A percentile compares a stretch with the other conserved stretches of the same genome.
These are phyloP conservation scores for Persicaria tinctoria DNA, from an alignment of 148 eudicot genomes.

Conservation along the genomic window DNA sequence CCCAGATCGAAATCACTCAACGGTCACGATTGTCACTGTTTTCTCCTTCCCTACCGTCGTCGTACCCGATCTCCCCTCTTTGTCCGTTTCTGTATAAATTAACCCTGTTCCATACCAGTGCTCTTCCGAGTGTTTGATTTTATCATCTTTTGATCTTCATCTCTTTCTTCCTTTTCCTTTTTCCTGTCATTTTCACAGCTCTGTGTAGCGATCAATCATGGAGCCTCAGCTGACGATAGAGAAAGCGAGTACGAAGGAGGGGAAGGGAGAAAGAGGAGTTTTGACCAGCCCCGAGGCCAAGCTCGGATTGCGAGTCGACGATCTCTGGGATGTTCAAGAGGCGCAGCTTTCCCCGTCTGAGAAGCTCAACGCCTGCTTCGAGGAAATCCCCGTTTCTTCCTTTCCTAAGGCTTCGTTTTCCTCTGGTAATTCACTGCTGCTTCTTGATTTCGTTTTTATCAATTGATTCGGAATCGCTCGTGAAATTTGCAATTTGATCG, in stretches of 20 bases:
- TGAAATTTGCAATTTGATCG: not conserved
- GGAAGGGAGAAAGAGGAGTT: constrained; percentile 14
- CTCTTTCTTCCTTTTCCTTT: not conserved
- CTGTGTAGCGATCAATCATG: constrained; percentile 5
- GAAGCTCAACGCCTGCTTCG: constrained; percentile 91
- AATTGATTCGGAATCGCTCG: not conserved
- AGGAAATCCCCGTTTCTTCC: constrained; percentile 69
- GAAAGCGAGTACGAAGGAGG: constrained; percentile 13
- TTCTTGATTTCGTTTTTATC: not conserved
- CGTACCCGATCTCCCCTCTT: not conserved
- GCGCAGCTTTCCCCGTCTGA: constrained; percentile 74
- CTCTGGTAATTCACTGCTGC: constrained; percentile 31
- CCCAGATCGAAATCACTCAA: not conserved
- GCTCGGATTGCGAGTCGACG: constrained; percentile 72
- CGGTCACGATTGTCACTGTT: not conserved
- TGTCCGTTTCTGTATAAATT: not conserved
- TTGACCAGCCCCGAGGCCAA: constrained; percentile 75
- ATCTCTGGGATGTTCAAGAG: constrained; percentile 73
- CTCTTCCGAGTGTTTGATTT: constrained; percentile 7
- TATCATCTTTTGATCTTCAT: not conserved
- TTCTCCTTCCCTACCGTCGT: constrained; percentile 1
- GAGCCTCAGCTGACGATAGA: constrained; percentile 17
- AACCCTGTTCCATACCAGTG: not conserved
- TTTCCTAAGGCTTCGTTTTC: constrained; percentile 61
- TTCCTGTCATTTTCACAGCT: constrained; percentile 6